These are phyloP conservation scores for Casuarina cunninghamiana DNA, from an alignment of 306 rosid species.

Conservation along the genomic window DNA sequence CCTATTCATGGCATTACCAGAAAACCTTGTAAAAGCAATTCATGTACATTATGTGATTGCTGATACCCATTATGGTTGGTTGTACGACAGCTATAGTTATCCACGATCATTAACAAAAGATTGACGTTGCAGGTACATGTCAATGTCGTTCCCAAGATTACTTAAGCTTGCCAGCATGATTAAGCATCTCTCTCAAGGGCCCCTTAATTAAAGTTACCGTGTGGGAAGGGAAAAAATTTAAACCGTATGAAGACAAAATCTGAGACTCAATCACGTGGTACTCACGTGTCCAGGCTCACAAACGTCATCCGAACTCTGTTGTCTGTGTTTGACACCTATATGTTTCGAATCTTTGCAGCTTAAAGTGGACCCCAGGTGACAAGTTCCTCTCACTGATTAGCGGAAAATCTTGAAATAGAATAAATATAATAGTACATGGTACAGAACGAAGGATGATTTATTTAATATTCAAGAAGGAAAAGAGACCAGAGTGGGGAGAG, in stretches of 20 bases:
- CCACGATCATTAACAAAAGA: neutral
- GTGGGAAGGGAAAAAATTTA: neutral
- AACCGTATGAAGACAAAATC: neutral
- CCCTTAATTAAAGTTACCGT: too few relatives aligned
- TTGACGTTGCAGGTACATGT: neutral
- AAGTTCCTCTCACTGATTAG: neutral
- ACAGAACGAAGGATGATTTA: too few relatives aligned
- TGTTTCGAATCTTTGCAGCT: neutral
- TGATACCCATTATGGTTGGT: neutral
- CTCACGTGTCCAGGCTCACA: neutral
- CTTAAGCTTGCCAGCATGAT: neutral
- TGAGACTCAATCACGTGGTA: neutral
- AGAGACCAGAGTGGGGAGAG: neutral
- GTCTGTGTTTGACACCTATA: neutral
- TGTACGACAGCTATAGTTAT: neutral
- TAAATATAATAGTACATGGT: too few relatives aligned
- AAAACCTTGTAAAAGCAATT: neutral
- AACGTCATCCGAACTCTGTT: neutral
- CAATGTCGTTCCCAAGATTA: neutral
- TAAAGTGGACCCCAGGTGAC: neutral
- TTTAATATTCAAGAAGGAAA: too few relatives aligned
- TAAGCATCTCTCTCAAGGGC: neutral
- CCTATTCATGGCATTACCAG: too few relatives aligned
- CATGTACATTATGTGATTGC: neutral
- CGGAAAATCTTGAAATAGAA: too few relatives aligned